These are phyloP conservation scores for Ophiorrhiza pumila DNA, from an alignment of 257 asterid species.

Conservation along the genomic window DNA sequence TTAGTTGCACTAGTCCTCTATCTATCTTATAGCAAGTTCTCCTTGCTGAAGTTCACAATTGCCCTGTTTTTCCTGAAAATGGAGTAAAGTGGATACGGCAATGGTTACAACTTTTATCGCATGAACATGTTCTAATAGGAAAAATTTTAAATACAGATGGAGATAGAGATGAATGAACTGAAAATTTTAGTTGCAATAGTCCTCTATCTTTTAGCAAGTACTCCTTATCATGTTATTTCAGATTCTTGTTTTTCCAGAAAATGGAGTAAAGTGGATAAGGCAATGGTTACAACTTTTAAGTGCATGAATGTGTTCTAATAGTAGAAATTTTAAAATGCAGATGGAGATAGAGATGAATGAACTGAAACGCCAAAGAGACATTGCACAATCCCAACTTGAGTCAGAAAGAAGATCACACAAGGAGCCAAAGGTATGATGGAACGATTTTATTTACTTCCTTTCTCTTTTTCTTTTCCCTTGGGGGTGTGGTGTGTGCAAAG, in stretches of 20 bases:
- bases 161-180: conserved; percentile 78
- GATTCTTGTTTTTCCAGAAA: background rate
- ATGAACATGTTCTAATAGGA: background rate
- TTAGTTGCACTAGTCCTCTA: background rate
- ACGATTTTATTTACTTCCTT: background rate
- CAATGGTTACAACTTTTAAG: background rate
- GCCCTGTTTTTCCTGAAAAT: background rate
- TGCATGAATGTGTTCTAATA: background rate
- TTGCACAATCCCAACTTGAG: conserved; percentile 76
- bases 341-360: conserved; percentile 89
- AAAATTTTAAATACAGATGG: conserved; percentile 61
- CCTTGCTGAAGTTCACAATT: background rate
- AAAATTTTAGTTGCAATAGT: conserved; percentile 20
- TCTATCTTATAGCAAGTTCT: background rate
- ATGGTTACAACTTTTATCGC: background rate
- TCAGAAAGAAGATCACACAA: conserved; percentile 68
- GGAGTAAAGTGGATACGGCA: background rate
- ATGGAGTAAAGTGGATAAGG: background rate
- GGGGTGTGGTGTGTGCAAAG: background rate
- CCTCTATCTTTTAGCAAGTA: background rate
- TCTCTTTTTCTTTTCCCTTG: no score
- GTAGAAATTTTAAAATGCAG: conserved; percentile 39
- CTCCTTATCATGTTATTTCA: background rate
- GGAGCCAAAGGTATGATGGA: conserved; percentile 54
- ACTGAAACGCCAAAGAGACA: conserved; percentile 78